Evolutionary conservation across 306 rosid species (phyloP).

Genomic region (Benincasa hispida): DNA sequence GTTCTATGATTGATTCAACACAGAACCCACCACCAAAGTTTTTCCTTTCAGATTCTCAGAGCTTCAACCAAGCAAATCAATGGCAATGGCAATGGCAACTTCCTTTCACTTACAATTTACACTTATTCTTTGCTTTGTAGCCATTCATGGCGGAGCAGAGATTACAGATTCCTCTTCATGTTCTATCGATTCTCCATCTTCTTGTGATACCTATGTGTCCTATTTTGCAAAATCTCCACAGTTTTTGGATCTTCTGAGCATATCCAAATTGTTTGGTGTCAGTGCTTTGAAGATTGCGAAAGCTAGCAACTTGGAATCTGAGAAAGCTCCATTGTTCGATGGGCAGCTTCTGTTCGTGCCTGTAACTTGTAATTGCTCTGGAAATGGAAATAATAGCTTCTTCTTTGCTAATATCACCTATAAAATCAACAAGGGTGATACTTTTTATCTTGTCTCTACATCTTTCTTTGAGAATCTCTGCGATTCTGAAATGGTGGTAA

Average conservation of each 20-base stretch:
- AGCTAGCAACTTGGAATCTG: conserved; percentile 37
- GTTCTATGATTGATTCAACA: not conserved
- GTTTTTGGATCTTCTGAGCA: conserved; percentile 24
- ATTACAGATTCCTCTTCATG: conserved; percentile 42
- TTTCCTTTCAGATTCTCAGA: not conserved
- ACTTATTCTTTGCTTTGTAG: conserved; percentile 17
- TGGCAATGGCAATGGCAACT: not conserved
- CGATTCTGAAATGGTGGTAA: conserved; percentile 11
- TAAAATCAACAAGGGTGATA: conserved; percentile 32
- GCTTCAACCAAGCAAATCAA: not conserved
- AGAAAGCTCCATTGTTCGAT: conserved; percentile 11
- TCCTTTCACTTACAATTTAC: conserved; percentile 16
- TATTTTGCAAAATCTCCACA: conserved; percentile 38
- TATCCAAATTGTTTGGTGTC: conserved; percentile 40
- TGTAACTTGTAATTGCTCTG: conserved; percentile 43
- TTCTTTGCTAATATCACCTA: conserved; percentile 42
- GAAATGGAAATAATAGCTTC: conserved; percentile 5
- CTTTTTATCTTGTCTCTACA: conserved; percentile 19
- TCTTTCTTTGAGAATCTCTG: conserved; percentile 41
- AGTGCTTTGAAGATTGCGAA: conserved; percentile 36
- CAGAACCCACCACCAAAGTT: not conserved
- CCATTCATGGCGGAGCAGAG: conserved; percentile 14
- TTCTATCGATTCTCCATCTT: conserved; percentile 16
- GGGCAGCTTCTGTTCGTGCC: conserved; percentile 57
- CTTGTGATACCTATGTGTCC: conserved; percentile 48